Conservation (phyloP, 2,329 filamentous ascomycete genomes). For the Neophaeococcomyces aloes region DNA sequence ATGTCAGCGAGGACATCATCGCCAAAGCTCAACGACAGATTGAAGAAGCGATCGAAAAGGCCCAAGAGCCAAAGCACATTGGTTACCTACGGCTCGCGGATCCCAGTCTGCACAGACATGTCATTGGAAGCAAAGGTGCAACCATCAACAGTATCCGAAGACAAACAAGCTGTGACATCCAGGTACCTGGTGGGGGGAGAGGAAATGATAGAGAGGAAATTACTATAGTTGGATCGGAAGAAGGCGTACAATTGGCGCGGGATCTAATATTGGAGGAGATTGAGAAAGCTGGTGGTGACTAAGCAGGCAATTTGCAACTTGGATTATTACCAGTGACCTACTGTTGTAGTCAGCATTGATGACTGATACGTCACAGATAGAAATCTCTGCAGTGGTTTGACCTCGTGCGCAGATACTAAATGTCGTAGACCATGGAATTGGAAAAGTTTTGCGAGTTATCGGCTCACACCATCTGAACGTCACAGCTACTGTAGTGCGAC, state of each 20-base stretch:
- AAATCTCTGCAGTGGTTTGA: too few species aligned
- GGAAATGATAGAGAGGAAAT: conserved; percentile 63
- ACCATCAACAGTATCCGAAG: conserved; percentile 90
- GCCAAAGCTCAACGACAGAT: conserved; percentile 70
- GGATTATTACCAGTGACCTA: too few species aligned
- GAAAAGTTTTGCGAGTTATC: too few species aligned
- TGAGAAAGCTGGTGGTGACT: conserved; percentile 40
- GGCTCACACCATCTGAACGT: too few species aligned
- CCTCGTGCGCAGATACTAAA: too few species aligned
- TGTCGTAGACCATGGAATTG: too few species aligned
- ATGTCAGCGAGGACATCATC: conserved; percentile 56
- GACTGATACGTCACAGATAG: too few species aligned
- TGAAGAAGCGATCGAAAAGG: conserved; percentile 58
- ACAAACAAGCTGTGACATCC: conserved; percentile 86
- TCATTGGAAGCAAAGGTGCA: conserved; percentile 78
- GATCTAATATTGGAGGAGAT: conserved; percentile 82
- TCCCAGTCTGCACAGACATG: conserved; percentile 75
- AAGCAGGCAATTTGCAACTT: too few species aligned
- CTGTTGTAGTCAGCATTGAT: too few species aligned
- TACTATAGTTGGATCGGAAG: conserved; percentile 69
- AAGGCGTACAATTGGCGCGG: conserved; percentile 76
- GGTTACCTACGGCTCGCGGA: conserved; percentile 88
- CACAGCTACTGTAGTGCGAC: too few species aligned
- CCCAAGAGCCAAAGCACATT: conserved; percentile 43
- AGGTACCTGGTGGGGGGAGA: conserved; percentile 64